Conservation (phyloP, 306 rosid genomes). For the Quercus agrifolia region DNA sequence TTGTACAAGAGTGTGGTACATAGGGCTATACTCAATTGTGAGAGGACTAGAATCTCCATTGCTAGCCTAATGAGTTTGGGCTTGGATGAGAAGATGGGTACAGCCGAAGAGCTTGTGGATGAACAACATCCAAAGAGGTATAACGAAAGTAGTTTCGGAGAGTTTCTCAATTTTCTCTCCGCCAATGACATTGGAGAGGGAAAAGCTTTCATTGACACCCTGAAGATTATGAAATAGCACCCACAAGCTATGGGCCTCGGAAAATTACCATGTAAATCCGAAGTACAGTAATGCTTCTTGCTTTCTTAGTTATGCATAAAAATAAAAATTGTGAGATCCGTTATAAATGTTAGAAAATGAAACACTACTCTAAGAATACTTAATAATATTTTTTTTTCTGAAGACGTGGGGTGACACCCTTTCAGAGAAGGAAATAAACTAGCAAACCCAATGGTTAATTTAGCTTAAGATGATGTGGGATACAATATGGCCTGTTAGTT, state of each 20-base stretch:
- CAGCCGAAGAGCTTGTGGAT: slow-evolving; percentile 36
- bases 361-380: too few relatives aligned
- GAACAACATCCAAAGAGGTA: slow-evolving; percentile 22
- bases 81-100: slow-evolving; percentile 32
- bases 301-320: too few relatives aligned
- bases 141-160: slow-evolving; percentile 39
- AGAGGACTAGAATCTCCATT: slow-evolving; percentile 31
- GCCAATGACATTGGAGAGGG: slow-evolving; percentile 43
- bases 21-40: slow-evolving; percentile 25
- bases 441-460: too few relatives aligned
- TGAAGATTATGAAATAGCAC: slow-evolving; percentile 22
- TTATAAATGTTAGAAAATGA: too few relatives aligned
- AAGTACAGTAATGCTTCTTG: too few relatives aligned
- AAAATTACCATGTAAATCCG: too few relatives aligned
- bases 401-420: too few relatives aligned
- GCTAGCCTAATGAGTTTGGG: slow-evolving; percentile 40
- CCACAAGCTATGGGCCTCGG: neutral
- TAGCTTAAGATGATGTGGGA: too few relatives aligned
- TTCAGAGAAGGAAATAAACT: too few relatives aligned
- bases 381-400: too few relatives aligned
- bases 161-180: slow-evolving; percentile 49
- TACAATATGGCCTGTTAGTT: too few relatives aligned
- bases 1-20: slow-evolving; percentile 30
- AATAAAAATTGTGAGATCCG: too few relatives aligned
- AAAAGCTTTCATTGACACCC: slow-evolving; percentile 40